Base-by-base conservation (phyloP, 2,329 filamentous ascomycete species). In the Pyrenophora teres region DNA sequence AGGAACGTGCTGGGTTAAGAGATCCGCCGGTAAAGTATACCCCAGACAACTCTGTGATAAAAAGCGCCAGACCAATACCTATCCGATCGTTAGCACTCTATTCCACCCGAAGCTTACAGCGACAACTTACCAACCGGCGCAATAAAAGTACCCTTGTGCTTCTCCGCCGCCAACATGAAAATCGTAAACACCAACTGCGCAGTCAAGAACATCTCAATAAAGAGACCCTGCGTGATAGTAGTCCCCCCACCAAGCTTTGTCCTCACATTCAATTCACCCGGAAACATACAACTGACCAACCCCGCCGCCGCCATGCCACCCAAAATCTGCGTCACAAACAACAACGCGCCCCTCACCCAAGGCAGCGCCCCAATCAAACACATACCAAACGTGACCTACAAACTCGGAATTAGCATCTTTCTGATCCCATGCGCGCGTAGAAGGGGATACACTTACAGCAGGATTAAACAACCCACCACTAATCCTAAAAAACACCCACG, bases 61-160 rank as follows among this genome's bases (percentile, higher is more conserved):
- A 90, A 51, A 90, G 80, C 0, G 86, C 78, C 5, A 89, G 73
- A 2, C 88, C 88, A 60, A 90, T 88, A 15, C 50, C 45, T 52
- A 12, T 40, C 13, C 13, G 25, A 37, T 1, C 6, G 37, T 47
- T 21, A 47, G 43, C 27, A 40, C 2, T 25, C 2, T 7, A 12
- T 2, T 25, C 23, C 8, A 9, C 8, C 23, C 23, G 7, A 25
- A 3, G 23, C 23, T 25, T 8, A 7, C 23, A 25, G 2, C 3
- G 15, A 21, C 15, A 27, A 12, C 35, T 21, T 42, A 52, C 84
- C 86, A 4, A 90, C 74, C 0, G 87, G 87, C 5, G 76, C 76
- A 45, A 78, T 74, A 55, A 77, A 78, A 5, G 76, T 78, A n/a
- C 71, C 75, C 75, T 90, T 89, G 70, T 89, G 85, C 44, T 64